A percentile compares a stretch with the other conserved stretches of the same genome.
Evolutionary conservation across 2,329 filamentous ascomycete genomes (phyloP).

Genomic region (Falciphora oryzae): DNA sequence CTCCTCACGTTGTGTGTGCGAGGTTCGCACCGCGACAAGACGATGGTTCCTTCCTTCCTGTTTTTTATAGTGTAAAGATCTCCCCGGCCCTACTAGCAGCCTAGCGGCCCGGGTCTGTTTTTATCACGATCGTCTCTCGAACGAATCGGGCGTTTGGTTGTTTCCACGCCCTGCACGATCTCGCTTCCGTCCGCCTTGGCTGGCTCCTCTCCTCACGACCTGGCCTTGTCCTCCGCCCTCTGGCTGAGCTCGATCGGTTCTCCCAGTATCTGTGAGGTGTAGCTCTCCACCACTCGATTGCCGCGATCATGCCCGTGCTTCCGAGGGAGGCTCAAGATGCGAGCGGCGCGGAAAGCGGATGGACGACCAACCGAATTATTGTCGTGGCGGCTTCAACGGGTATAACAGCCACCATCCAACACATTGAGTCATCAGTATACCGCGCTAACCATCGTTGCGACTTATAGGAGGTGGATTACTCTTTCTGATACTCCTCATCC

Average conservation of each 20-base stretch:
- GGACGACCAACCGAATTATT: background rate
- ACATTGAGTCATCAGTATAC: background rate
- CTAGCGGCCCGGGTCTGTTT: background rate
- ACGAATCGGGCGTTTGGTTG: background rate
- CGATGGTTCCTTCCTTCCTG: background rate
- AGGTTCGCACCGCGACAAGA: background rate
- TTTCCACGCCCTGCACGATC: background rate
- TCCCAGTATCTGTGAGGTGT: background rate
- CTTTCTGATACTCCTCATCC: background rate
- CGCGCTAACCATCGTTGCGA: background rate
- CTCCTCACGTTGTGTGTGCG: background rate
- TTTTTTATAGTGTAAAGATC: background rate
- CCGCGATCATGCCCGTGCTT: background rate
- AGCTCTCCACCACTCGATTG: background rate
- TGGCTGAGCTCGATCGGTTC: background rate
- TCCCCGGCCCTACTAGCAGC: background rate
- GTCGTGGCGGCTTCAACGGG: background rate
- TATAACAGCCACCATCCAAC: background rate
- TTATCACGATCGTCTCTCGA: background rate
- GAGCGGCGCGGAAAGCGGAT: background rate
- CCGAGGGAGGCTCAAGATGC: background rate
- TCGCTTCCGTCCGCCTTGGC: background rate
- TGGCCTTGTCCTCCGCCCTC: background rate
- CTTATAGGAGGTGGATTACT: background rate
- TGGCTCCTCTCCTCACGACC: too few species aligned